Evolutionary conservation across 1,284 basidiomycete species (phyloP).

Genomic region (Tremellales sp.): DNA sequence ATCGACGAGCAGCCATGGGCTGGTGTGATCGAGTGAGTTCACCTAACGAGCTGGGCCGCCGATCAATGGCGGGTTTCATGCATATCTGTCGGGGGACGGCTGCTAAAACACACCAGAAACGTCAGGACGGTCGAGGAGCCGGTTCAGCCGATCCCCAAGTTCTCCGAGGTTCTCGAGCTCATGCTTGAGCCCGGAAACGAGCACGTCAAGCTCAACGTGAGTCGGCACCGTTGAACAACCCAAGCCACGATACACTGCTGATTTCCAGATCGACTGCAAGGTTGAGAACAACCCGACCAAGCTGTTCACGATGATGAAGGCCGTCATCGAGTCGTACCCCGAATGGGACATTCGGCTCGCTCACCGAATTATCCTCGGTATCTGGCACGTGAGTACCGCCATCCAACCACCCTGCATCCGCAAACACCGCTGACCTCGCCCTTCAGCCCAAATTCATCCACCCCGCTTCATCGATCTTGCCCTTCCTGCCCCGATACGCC

Average conservation of each 20-base stretch:
- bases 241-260: no score
- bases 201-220: constrained; percentile 76
- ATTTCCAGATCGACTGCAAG: constrained; percentile 56
- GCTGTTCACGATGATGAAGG: constrained; percentile 81
- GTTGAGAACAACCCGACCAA: constrained; percentile 83
- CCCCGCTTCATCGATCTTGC: constrained; percentile 69
- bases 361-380: constrained; percentile 79
- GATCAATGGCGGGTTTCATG: neutral
- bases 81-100: no score
- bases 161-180: constrained; percentile 72
- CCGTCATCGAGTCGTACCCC: constrained; percentile 63
- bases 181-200: constrained; percentile 61
- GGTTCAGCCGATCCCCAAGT: constrained; percentile 79
- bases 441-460: constrained; percentile 83
- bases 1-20: constrained; percentile 53
- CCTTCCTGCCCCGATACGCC: constrained; percentile 78
- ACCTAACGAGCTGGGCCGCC: neutral
- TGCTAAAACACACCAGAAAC: constrained; percentile 49
- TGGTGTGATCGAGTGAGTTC: constrained; percentile 45
- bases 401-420: no score
- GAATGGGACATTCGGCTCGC: constrained; percentile 77
- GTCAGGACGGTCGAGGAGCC: constrained; percentile 78
- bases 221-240: constrained; percentile 13
- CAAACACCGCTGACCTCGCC: constrained; percentile 14
- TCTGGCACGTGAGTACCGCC: constrained; percentile 53